Evolutionary conservation across 345 rosid species (phyloP), one percentile per base, ranked within the genome.

Genomic region (Turnera subulata): DNA sequence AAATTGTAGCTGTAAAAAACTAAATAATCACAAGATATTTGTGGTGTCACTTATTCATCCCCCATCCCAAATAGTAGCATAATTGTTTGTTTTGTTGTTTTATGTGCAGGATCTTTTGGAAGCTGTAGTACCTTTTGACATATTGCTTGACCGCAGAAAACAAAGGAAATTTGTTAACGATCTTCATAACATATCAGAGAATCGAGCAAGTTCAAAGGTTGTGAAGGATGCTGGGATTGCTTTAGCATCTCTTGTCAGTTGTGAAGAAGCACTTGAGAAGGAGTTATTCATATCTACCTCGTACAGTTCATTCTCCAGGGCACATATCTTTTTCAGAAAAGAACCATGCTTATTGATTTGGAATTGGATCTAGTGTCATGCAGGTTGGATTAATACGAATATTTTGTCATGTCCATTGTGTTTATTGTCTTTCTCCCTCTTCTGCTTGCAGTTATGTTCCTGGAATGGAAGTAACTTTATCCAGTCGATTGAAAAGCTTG

Each of bases 391-490:
- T 17, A 12, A 24, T 51, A 43, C 37, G 53, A 38, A 29, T 21
- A 49, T 26, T 24, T 55, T 54, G 16, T 58, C 33, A 17, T 37
- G 33, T 55, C 22, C 64, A 24, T 26, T 58, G n/a, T 47, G 15
- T 60, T 64, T 56, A 47, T 43, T 55, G 55, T 56, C 35, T 51
- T 38, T 33, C 20, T 58, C 21, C 25, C 56, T 39, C 52, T 33
- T 18, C 14, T 69, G 60, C 35, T n/a, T 73, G 80, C 78, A 85
- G 92, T 59, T 82, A 85, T 53, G 72, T 82, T 68, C 92, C 92
- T 7, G 92, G 92, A 40, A 85, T 85, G 92, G 92, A 85, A 72
- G 84, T 85, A 32, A 80, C 86, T 49, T 54, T 82, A 53, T 85
- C 86, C 38, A 76, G 88, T 66, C 77, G 92, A 50, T 72, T 82